Conservation (phyloP, 106 monocot genomes). For the Apostasia shenzhenica region DNA sequence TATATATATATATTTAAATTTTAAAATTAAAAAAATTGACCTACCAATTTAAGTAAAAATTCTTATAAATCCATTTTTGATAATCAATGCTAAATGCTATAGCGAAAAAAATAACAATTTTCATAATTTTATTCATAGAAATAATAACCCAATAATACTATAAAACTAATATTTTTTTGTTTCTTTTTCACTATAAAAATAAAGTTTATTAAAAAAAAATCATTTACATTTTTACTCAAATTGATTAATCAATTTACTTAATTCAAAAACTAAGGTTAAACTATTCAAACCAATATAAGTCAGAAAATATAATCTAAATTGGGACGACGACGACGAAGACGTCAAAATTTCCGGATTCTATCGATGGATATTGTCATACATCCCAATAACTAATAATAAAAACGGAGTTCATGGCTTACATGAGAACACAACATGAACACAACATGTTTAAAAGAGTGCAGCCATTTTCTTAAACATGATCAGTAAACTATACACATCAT, state of each 20-base stretch:
- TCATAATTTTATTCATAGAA: neutral
- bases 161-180: neutral
- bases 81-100: neutral
- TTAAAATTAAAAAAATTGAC: neutral
- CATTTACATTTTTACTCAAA: too few species aligned
- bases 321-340: neutral
- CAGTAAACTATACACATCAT: too few species aligned
- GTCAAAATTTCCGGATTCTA: neutral
- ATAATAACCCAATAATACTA: neutral
- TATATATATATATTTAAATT: neutral
- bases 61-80: neutral
- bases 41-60: neutral
- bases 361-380: neutral
- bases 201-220: neutral
- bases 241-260: too few species aligned
- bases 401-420: neutral
- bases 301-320: neutral
- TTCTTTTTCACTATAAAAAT: neutral
- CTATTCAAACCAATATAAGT: neutral
- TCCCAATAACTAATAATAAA: neutral
- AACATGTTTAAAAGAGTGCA: neutral
- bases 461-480: too few species aligned
- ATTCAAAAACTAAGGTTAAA: neutral
- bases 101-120: neutral
- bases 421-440: neutral